Evolutionary conservation across 306 rosid species (phyloP).

Genomic region (Pyrus pyrifolia): DNA sequence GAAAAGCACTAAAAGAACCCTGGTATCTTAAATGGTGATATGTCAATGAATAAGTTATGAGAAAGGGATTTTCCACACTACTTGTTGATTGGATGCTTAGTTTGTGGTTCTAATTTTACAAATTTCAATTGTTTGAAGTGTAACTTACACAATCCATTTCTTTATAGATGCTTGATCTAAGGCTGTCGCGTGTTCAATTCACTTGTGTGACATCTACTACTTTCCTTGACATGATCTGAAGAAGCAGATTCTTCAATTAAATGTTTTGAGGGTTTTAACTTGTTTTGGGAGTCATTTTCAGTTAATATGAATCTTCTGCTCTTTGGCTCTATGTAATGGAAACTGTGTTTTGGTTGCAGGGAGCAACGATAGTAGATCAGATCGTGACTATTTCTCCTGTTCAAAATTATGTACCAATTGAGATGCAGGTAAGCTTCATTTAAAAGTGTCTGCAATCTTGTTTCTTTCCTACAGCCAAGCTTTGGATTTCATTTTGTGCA

Average conservation of each 20-base stretch:
- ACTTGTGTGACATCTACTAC: background rate
- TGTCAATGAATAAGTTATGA: background rate
- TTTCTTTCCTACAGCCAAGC: constrained; percentile 3
- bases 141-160: background rate
- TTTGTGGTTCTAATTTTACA: background rate
- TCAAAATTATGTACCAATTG: constrained; percentile 58
- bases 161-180: background rate
- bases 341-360: constrained; percentile 39
- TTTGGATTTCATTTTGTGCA: constrained; percentile 13
- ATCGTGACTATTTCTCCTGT: constrained; percentile 66
- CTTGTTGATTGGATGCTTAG: background rate
- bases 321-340: background rate
- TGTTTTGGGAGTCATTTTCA: background rate
- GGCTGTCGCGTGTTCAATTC: background rate
- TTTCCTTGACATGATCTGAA: background rate
- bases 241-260: background rate
- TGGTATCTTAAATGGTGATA: background rate
- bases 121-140: background rate
- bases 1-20: background rate
- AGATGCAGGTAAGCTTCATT: constrained; percentile 34
- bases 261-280: background rate
- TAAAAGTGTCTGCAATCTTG: background rate
- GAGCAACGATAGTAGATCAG: constrained; percentile 89
- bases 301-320: background rate
- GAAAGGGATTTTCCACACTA: background rate